These are phyloP conservation scores for Sporothrix curviconia DNA, from an alignment of 2,329 filamentous ascomycete species.

Conservation along the genomic window DNA sequence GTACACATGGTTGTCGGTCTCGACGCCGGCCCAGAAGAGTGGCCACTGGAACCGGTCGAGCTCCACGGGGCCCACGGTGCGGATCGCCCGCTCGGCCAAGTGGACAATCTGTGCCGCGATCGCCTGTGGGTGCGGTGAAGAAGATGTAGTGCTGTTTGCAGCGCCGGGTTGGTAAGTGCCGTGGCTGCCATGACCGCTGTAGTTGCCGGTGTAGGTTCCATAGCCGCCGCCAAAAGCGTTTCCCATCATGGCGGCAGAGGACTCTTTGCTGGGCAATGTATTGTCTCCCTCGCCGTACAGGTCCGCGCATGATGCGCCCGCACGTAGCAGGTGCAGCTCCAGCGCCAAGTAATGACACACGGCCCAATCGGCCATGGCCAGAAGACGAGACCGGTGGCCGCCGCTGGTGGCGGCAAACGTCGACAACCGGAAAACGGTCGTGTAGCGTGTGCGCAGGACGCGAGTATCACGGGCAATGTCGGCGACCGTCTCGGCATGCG, in stretches of 20 bases:
- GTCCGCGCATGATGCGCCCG: background rate
- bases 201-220: background rate
- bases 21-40: slow-evolving; percentile 13
- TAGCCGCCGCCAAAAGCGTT: no score
- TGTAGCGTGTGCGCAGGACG: background rate
- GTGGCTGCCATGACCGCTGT: background rate
- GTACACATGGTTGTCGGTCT: slow-evolving; percentile 7
- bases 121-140: background rate
- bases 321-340: slow-evolving; percentile 1
- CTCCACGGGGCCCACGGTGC: slow-evolving; percentile 3
- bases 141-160: background rate
- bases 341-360: slow-evolving; percentile 2
- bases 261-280: no score
- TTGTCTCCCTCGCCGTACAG: background rate
- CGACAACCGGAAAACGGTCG: slow-evolving; percentile 1
- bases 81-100: slow-evolving; percentile 4
- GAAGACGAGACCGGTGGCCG: background rate
- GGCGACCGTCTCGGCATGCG: background rate
- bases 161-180: background rate
- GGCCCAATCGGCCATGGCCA: slow-evolving; percentile 8
- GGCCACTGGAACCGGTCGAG: slow-evolving; percentile 11
- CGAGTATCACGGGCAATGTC: background rate
- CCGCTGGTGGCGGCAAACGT: slow-evolving; percentile 1
- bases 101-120: background rate
- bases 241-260: no score